Conservation (phyloP, 352 stramenopile species). For the Globisporangium megalacanthum region DNA sequence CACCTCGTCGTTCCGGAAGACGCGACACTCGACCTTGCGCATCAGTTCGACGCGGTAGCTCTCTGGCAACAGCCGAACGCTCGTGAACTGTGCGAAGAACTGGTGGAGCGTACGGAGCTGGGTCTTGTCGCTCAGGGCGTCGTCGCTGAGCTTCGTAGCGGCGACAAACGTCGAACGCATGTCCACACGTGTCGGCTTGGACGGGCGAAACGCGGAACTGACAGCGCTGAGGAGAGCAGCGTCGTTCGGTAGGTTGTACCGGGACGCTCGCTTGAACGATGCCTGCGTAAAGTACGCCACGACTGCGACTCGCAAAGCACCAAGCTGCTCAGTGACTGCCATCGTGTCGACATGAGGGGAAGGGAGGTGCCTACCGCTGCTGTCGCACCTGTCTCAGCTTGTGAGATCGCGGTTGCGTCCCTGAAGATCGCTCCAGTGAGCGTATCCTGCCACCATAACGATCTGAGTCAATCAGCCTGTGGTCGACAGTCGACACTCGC, state of each 20-base stretch:
- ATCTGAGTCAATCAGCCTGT: not conserved
- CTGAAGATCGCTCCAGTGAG: constrained; percentile 25
- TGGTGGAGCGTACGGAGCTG: constrained; percentile 4
- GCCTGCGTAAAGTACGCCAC: constrained; percentile 30
- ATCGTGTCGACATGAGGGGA: not conserved
- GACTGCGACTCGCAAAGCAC: constrained; percentile 12
- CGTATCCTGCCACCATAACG: constrained; percentile 21
- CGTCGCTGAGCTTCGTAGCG: constrained; percentile 8
- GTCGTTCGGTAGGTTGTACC: constrained; percentile 31
- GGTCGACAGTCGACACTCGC: not conserved
- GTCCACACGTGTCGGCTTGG: constrained; percentile 2
- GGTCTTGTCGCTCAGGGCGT: not conserved
- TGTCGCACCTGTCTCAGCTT: constrained; percentile 31
- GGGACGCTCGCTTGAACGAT: constrained; percentile 27
- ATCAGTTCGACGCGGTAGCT: constrained; percentile 23
- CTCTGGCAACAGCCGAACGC: constrained; percentile 28
- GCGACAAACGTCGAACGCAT: constrained; percentile 8
- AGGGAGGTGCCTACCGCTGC: not conserved
- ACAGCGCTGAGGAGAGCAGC: constrained; percentile 17
- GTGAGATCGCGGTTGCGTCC: constrained; percentile 28
- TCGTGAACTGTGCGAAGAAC: constrained; percentile 35
- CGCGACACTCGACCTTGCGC: constrained; percentile 22
- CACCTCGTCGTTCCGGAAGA: constrained; percentile 25
- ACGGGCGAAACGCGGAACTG: constrained; percentile 12
- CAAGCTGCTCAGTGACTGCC: too few species aligned